Evolutionary conservation across 2,329 filamentous ascomycete species (phyloP), one percentile per base, ranked within the genome.

Genomic region (Magnaporthiopsis rhizophila): DNA sequence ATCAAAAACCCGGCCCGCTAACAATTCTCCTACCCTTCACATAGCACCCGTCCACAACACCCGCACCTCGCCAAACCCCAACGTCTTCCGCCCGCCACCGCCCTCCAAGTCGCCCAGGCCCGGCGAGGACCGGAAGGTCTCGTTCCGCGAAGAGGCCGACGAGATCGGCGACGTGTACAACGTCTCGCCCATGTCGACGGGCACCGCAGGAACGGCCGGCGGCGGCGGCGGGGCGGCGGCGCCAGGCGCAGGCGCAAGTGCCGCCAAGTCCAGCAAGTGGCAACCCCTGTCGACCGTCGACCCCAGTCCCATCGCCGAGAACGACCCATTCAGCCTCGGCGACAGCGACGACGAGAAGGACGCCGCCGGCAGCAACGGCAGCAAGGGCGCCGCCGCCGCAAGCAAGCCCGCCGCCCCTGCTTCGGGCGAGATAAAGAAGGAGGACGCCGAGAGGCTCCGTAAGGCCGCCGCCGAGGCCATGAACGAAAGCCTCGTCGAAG

Each of bases 331-430:
- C 78, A 97, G 92, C 72, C 83, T 99, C 18, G 95, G 95, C 6
- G 94, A 98, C 70, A 96, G 92, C 72, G 94, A 98, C 69, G 93
- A 97, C 69, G 95, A 99, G 76, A 89, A 89, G 69, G 91, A 93
- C 63, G 76, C 80, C 63, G 76, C 80, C 36, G 34, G 56, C 24
- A 36, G 56, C 24, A 36, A 59, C 8, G 24, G 45, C 6, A 90
- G 92, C 63, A 76, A 81, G 18, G 58, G 62, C 15, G 50, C 53
- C 4, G 59, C 36, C 1, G 45, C 59, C 3, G 58, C 32, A 18
- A 32, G 38, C 58, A 64, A 61, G 45, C 30, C 62, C 21, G 63
- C 62, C 56, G 62, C 58, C 18, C 63, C 61, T 34, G 61, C 38
- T 30, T 30, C 30, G 30, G 59, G 62, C 8, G 65, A 65, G 62